Base-by-base conservation (phyloP, 495 filamentous ascomycete species). In the Mytilinidion resinicola region DNA sequence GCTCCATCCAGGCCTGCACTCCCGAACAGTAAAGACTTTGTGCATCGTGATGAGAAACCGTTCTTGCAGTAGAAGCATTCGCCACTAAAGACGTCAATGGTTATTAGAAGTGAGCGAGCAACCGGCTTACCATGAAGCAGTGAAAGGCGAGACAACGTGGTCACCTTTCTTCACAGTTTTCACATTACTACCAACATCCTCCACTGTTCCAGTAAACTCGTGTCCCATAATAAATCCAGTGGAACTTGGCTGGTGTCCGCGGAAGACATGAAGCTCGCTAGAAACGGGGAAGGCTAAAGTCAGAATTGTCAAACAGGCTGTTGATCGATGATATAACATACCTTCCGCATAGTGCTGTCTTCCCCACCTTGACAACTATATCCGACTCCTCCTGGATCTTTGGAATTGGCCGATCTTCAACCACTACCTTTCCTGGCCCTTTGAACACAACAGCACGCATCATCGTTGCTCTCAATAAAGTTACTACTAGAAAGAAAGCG, bases 341-440 rank as follows among this genome's bases (percentile, higher is more conserved):
- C 90, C 88, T 91, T 63, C 92, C 92, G 72, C 92, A 96, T 41
- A 97, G 80, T 21, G 89, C 92, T 14, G 91, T 90, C 66, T 88
- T 86, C 52, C 80, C 78, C 48, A 96, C 89, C 72, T 91, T 92
- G 59, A 96, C 83, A 54, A 97, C 82, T 54, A 90, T 80, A 73
- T 96, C 92, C 53, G 78, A 82, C 11, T 82, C 74, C 33, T 89
- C 78, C 61, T 86, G 75, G 54, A 96, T 82, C 67, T 75, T 74
- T 6, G 86, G 85, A 35, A 85, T 77, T 5, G 84, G 84, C 44
- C 84, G 74, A 59, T 88, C 79, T 70, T 88, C 81, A 42, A 89
- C 65, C 5, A 74, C 78, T 51, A 86, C 78, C 66, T 83, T 78
- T 57, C 76, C 66, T 51, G 78, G 83, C 0, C 82, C 85, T 49